A percentile compares a stretch with the other conserved stretches of the same genome.
Conservation (phyloP, 192 early-diverging fungal genomes). For the Entomortierella parvispora region DNA sequence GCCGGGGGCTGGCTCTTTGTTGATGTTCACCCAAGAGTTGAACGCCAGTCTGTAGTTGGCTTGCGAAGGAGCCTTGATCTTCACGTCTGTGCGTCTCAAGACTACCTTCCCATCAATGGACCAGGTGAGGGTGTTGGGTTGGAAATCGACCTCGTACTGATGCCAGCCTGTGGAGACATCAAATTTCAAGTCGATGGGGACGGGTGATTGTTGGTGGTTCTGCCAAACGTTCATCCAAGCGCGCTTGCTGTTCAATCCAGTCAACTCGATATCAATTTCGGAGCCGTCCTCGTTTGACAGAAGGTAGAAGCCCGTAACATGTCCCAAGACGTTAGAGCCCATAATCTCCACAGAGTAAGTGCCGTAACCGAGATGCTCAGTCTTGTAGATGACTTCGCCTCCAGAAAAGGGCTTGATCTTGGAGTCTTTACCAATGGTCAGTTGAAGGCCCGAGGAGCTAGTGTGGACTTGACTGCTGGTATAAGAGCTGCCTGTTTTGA, state of each 20-base stretch:
- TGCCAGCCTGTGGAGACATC: constrained; percentile 30
- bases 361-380: constrained; percentile 11
- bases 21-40: background rate
- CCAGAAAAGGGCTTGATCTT: constrained; percentile 9
- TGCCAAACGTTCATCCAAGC: constrained; percentile 28
- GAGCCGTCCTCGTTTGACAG: constrained; percentile 1
- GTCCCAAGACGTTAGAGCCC: constrained; percentile 3
- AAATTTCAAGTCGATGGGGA: constrained; percentile 11
- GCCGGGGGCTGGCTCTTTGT: too few relatives aligned
- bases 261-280: constrained; percentile 38
- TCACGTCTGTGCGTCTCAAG: constrained; percentile 8
- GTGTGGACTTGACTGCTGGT: background rate
- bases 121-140: constrained; percentile 6
- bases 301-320: constrained; percentile 31
- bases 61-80: background rate
- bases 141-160: constrained; percentile 26
- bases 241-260: constrained; percentile 16
- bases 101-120: constrained; percentile 25
- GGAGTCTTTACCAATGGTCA: constrained; percentile 9
- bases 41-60: background rate
- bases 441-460: background rate
- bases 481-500: constrained; percentile 17
- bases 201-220: background rate
- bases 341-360: constrained; percentile 37
- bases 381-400: constrained; percentile 16